Base-by-base conservation (phyloP, 2,329 filamentous ascomycete genomes). In the Alternaria gansuensis region DNA sequence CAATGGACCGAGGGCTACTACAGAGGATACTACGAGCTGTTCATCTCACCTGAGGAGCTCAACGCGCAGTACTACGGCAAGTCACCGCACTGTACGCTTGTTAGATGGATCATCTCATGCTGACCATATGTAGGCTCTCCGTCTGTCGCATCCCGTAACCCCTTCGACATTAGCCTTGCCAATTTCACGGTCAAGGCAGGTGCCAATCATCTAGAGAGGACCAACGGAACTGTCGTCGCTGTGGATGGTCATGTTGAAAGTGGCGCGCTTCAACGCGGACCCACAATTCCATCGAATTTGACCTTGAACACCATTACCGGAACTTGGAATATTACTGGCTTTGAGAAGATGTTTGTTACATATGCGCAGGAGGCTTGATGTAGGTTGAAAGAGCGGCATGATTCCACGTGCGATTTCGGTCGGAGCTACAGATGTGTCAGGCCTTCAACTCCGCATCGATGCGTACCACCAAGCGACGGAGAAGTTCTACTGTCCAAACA, bases 1-100 rank as follows among this genome's bases (percentile, higher is more conserved):
- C 86, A 90, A 68, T 92, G 88, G 89, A 84, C 87, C 62, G 89
- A 91, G 62, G 78, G 87, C 1, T 91, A 89, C 73, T 92, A 91
- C 74, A 81, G 89, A 17, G 90, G 89, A 0, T 92, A 92, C 75
- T 90, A 86, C 61, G 83, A 89, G 69, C 78, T 91, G 48, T 81
- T 83, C 40, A 78, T 90, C 46, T 61, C 61, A 0, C 81, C 84
- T 10, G 79, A 87, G 10, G 76, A 82, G 51, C 80, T 89, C 7
- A 79, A 83, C 17, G 88, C 88, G 0, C 79, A 81, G 11, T 92
- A 84, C 76, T 92, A 86, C 64, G 89, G 86, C 66, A 74, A 81
- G 72, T 46, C 9, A 2, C 24, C 10, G 1, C 4, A 13, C 31
- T 23, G 28, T 23, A 11, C 4, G n/a, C 37, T 33, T 14, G 10